Percentiles rank a stretch among this genome's conserved stretches.
phyloP scores from a whole-genome alignment of 2,329 filamentous ascomycete genomes.

The Fusarium pseudocircinatum region DNA sequence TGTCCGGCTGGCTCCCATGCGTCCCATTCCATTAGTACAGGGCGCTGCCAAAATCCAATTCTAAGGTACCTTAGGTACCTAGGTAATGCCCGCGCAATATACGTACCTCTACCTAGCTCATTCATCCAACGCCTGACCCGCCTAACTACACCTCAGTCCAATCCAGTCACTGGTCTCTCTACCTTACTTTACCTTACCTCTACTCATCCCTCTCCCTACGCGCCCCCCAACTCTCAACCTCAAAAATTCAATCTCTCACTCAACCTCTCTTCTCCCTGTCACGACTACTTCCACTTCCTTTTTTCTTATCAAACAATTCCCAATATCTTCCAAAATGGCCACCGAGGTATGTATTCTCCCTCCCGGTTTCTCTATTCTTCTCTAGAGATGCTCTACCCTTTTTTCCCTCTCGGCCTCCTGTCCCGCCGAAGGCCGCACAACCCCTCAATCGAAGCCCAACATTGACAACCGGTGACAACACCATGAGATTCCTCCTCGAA shows the following conservation, averaged over 20 bases:
- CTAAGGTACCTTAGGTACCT: too few species aligned
- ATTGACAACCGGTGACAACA: conserved; percentile 18
- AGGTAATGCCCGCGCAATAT: neutral
- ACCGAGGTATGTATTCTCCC: conserved; percentile 46
- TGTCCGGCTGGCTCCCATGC: neutral
- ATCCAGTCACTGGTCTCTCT: conserved; percentile 23
- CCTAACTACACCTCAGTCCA: conserved; percentile 7
- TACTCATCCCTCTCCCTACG: conserved; percentile 39
- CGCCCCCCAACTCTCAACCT: conserved; percentile 44
- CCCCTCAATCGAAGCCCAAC: conserved; percentile 42
- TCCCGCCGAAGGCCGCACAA: conserved; percentile 38
- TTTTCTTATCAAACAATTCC: conserved; percentile 33
- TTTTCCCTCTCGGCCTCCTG: conserved; percentile 35
- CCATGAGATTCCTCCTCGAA: conserved; percentile 14
- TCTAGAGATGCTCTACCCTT: conserved; percentile 23
- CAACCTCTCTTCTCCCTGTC: conserved; percentile 36
- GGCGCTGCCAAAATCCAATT: conserved; percentile 6
- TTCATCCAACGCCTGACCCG: conserved; percentile 1
- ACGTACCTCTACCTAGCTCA: neutral
- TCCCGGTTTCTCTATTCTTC: conserved; percentile 7
- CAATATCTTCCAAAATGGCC: conserved; percentile 45
- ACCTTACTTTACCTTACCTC: conserved; percentile 13
- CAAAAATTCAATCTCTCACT: conserved; percentile 40
- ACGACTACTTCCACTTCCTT: conserved; percentile 30
- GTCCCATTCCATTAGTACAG: neutral